Conservation (phyloP, 805 yeast genomes). For the Starmerella apicola region DNA sequence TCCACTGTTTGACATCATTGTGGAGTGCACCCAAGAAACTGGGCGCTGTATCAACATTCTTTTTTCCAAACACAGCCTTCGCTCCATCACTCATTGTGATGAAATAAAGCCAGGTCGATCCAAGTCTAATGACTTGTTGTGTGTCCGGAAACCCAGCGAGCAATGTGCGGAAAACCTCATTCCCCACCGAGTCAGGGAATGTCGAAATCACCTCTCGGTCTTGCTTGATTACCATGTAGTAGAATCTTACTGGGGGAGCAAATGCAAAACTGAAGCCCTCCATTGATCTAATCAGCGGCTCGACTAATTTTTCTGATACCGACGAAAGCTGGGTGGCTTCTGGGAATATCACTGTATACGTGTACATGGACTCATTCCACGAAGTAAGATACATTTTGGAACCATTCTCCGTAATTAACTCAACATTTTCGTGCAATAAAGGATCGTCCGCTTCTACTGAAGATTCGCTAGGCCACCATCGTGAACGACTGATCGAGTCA, state of each 20-base stretch:
- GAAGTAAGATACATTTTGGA: too few relatives aligned
- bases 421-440: too few relatives aligned
- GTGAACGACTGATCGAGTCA: too few relatives aligned
- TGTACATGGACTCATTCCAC: too few relatives aligned
- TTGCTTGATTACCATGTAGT: constrained; percentile 9
- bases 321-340: too few relatives aligned
- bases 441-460: too few relatives aligned
- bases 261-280: constrained; percentile 20
- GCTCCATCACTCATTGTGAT: constrained; percentile 2
- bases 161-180: constrained; percentile 10
- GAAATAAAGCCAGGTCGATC: constrained; percentile 16
- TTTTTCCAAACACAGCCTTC: constrained; percentile 14
- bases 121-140: constrained; percentile 11
- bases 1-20: constrained; percentile 16
- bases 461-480: background rate
- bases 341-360: too few relatives aligned
- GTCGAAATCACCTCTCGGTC: constrained; percentile 6
- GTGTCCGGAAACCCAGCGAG: background rate
- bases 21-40: constrained; percentile 14
- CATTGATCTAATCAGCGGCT: constrained; percentile 9
- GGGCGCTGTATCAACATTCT: constrained; percentile 8
- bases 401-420: too few relatives aligned
- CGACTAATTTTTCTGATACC: constrained; percentile 7
- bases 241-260: constrained; percentile 18
- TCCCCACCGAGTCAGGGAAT: constrained; percentile 4